Base-by-base conservation (phyloP, 2,329 filamentous ascomycete genomes). In the Fusarium bulbicola region DNA sequence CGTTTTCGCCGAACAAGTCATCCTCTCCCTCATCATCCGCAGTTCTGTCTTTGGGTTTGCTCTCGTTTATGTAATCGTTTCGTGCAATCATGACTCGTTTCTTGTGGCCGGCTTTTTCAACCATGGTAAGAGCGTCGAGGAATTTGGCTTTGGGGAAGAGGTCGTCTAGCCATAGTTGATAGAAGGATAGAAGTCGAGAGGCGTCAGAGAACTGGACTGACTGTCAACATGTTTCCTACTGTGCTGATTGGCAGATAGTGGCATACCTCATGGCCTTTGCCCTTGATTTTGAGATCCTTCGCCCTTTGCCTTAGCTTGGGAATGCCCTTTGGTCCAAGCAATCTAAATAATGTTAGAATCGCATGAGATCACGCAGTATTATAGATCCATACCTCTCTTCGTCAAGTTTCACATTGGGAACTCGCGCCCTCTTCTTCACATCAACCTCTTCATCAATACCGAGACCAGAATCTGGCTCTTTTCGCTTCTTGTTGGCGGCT, bases 131-230 rank as follows among this genome's bases (percentile, higher is more conserved):
- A 6, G 93, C 96, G 78, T 99, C 96, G 53, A 93, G 89, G 78
- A 99, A 99, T 78, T 95, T 95, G 10, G 95, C 96, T 79, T 97
- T 95, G 18, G 96, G 96, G 79, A 95, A 99, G 18, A 99, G 86
- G 79, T 98, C 95, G 82, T 99, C 95, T 5, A 99, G 92, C 96
- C 96, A 99, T 63, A 97, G 83, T 80, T 98, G 96, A 80, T 98
- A 99, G 80, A 97, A 93, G 30, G 93, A 94, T 53, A 99, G 87
- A 30, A 99, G 87, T 21, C 91, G 90, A 1, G 92, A 89, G 16
- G 95, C 90, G 79, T 99, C 96, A 24, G 92, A 92, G 82, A 96
- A 98, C 91, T 95, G 60, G 7, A 13, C 9, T 14, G n/a, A 30
- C 2, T 39, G 24, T 70, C 52, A 72, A 26, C 1, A 21, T 15